A percentile compares a stretch with the other conserved stretches of the same genome.
Conservation (phyloP, 495 filamentous ascomycete species). For the Aeminium ludgeri region DNA sequence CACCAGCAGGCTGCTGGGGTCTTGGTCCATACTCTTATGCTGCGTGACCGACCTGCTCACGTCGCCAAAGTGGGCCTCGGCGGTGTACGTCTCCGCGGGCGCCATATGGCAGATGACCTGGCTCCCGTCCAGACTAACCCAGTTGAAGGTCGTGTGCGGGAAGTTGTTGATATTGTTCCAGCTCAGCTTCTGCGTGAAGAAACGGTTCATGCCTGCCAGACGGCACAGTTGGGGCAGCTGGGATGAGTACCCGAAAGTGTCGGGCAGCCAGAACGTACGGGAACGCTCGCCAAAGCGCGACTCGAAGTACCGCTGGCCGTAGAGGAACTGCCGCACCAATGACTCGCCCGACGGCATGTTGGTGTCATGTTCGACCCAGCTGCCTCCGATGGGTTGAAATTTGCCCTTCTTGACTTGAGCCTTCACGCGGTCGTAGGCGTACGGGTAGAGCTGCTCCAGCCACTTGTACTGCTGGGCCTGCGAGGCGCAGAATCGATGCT, state of each 20-base stretch:
- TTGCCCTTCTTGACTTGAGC: conserved; percentile 72
- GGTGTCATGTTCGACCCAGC: conserved; percentile 98
- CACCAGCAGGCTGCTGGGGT: conserved; percentile 70
- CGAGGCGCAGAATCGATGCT: conserved; percentile 79
- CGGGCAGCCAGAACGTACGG: conserved; percentile 89
- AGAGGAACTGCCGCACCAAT: conserved; percentile 84
- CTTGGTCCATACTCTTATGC: conserved; percentile 88
- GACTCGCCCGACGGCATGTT: conserved; percentile 94
- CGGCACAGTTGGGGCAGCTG: conserved; percentile 89
- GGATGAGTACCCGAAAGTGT: conserved; percentile 92
- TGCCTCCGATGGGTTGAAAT: conserved; percentile 90
- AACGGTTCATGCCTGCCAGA: conserved; percentile 81
- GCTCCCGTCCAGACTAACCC: conserved; percentile 85
- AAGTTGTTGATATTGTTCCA: conserved; percentile 99
- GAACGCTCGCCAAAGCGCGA: conserved; percentile 79
- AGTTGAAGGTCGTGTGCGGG: conserved; percentile 95
- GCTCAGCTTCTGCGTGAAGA: conserved; percentile 92
- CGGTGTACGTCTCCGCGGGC: conserved; percentile 85
- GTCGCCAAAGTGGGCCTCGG: conserved; percentile 87
- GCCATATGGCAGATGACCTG: conserved; percentile 97
- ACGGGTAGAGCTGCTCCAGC: conserved; percentile 78
- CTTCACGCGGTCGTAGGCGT: conserved; percentile 77
- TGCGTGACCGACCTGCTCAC: conserved; percentile 78
- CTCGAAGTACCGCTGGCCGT: conserved; percentile 87
- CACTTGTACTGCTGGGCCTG: conserved; percentile 97